Evolutionary conservation across 1,139 yeast genomes (phyloP).

Genomic region (Ogataea hybrid): DNA sequence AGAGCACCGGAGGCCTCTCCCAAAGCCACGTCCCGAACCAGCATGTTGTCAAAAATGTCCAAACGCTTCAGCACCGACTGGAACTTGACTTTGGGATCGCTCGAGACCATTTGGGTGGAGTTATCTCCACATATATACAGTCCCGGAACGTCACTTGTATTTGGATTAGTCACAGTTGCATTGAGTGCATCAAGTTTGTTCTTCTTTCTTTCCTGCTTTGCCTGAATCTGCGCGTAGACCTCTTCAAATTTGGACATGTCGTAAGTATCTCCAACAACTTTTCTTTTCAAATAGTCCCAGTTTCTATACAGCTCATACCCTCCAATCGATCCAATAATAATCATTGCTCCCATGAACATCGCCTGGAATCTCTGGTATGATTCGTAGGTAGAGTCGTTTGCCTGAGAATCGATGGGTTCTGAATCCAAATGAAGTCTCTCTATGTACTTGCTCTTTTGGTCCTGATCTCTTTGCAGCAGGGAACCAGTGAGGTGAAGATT

Average conservation of each 20-base stretch:
- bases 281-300: constrained; percentile 39
- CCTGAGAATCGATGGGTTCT: constrained; percentile 1
- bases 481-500: background rate
- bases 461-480: background rate
- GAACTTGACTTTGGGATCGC: constrained; percentile 35
- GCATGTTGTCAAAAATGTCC: constrained; percentile 59
- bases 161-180: constrained; percentile 29
- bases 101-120: constrained; percentile 40
- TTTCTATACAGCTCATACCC: constrained; percentile 44
- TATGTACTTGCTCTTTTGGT: background rate
- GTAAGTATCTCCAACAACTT: constrained; percentile 35
- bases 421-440: constrained; percentile 1
- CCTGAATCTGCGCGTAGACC: constrained; percentile 26
- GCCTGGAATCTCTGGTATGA: constrained; percentile 27
- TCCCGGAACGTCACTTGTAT: constrained; percentile 44
- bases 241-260: constrained; percentile 30
- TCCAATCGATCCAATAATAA: constrained; percentile 36
- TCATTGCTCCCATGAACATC: constrained; percentile 23
- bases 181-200: constrained; percentile 18
- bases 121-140: constrained; percentile 54
- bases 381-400: constrained; percentile 20
- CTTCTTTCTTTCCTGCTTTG: constrained; percentile 22
- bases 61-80: constrained; percentile 54
- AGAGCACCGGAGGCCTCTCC: constrained; percentile 57
- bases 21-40: constrained; percentile 57